Evolutionary conservation across 129 eudicot genomes (phyloP).

Genomic region (Ambrosia artemisiifolia): DNA sequence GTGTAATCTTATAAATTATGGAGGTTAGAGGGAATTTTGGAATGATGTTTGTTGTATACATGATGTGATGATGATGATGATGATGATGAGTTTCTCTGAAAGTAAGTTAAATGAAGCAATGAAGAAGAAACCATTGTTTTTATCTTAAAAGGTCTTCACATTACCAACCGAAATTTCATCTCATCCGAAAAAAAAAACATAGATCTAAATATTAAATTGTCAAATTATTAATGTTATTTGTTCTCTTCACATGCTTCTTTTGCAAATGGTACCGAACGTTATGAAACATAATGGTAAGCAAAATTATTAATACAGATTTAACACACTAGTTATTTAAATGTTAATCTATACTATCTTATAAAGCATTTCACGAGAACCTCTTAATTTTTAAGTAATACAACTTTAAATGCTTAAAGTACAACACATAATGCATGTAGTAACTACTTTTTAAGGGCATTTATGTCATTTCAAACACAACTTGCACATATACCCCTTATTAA

Average conservation of each 20-base stretch:
- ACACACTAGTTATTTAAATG: too few species aligned
- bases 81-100: conserved; percentile 8
- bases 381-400: too few species aligned
- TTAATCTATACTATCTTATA: too few species aligned
- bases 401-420: too few species aligned
- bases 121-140: neutral
- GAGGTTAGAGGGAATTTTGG: conserved; percentile 3
- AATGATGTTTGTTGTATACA: conserved; percentile 22
- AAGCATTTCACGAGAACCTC: too few species aligned
- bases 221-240: neutral
- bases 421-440: too few species aligned
- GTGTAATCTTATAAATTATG: conserved; percentile 9
- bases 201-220: neutral
- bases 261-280: neutral
- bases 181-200: neutral
- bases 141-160: neutral
- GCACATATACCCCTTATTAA: too few species aligned
- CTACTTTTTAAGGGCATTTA: too few species aligned
- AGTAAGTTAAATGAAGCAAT: conserved; percentile 9
- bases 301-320: neutral
- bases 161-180: neutral
- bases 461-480: too few species aligned
- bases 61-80: neutral
- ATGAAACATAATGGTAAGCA: neutral
- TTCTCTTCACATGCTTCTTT: neutral